These are phyloP conservation scores for Globisporangium lucens DNA, from an alignment of 352 stramenopile species.

Conservation along the genomic window DNA sequence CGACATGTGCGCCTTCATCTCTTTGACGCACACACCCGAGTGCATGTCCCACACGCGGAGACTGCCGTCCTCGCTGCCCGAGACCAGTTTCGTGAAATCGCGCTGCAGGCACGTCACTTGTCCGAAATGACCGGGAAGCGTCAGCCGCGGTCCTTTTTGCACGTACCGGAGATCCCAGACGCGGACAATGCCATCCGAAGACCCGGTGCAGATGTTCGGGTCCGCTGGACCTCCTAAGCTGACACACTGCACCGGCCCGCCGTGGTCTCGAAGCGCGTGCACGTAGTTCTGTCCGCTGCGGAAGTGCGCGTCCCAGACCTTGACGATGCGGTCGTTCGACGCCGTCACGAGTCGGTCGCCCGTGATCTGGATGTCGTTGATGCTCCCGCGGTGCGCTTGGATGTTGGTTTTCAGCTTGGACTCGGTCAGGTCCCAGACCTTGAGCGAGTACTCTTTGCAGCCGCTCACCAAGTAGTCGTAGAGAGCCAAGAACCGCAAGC, in stretches of 20 bases:
- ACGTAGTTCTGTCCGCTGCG: conserved; percentile 40
- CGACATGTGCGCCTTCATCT: conserved; percentile 54
- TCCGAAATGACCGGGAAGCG: conserved; percentile 46
- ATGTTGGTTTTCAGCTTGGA: conserved; percentile 57
- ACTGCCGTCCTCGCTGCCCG: conserved; percentile 66
- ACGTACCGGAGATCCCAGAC: conserved; percentile 84
- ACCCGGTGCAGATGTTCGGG: conserved; percentile 73
- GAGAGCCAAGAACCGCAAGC: conserved; percentile 58
- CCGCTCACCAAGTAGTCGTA: conserved; percentile 62
- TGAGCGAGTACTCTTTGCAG: conserved; percentile 46
- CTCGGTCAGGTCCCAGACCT: conserved; percentile 66
- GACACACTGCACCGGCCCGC: conserved; percentile 65
- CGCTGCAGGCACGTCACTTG: conserved; percentile 64
- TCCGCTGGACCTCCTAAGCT: conserved; percentile 69
- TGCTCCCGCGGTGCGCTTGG: conserved; percentile 42
- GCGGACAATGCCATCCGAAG: conserved; percentile 68
- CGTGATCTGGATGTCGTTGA: conserved; percentile 71
- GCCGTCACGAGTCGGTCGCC: conserved; percentile 71
- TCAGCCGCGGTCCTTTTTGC: conserved; percentile 60
- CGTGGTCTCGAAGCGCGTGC: conserved; percentile 60
- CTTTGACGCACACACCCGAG: conserved; percentile 61
- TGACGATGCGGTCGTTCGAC: conserved; percentile 67
- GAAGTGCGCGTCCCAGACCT: conserved; percentile 80
- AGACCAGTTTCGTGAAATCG: conserved; percentile 82
- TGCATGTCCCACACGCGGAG: conserved; percentile 81